Conservation (phyloP, 129 eudicot species). For the Chrysanthemum seticuspe region DNA sequence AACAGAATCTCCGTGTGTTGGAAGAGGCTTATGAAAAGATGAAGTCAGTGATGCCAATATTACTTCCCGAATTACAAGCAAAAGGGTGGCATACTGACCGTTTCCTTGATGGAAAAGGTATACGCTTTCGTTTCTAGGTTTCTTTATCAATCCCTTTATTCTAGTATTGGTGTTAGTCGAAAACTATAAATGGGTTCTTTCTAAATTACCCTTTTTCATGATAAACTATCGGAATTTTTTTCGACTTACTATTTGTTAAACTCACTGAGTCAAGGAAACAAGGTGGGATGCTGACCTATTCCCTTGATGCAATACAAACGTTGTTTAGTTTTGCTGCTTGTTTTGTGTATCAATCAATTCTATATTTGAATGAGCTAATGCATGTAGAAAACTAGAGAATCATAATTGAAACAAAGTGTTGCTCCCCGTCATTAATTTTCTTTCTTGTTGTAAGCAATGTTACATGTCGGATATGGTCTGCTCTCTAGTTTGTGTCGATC, state of each 20-base stretch:
- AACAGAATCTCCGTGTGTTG: conserved; percentile 21
- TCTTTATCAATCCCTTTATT: background rate
- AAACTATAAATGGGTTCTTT: conserved; percentile 2
- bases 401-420: too few relatives aligned
- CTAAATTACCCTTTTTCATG: background rate
- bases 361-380: too few relatives aligned
- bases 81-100: conserved; percentile 99
- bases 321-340: background rate
- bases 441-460: too few relatives aligned
- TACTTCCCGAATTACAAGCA: conserved; percentile 62
- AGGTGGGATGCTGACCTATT: background rate
- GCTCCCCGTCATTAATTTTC: too few relatives aligned
- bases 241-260: background rate
- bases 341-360: background rate
- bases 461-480: background rate
- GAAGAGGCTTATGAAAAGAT: conserved; percentile 63
- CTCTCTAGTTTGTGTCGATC: background rate
- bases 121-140: conserved; percentile 45
- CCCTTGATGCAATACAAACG: background rate
- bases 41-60: conserved; percentile 48
- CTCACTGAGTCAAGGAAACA: background rate
- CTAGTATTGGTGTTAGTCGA: background rate
- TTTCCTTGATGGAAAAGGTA: conserved; percentile 88
- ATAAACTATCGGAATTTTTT: background rate
- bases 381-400: too few relatives aligned